Evolutionary conservation across 768 basidiomycete genomes (phyloP), one percentile per base, ranked within the genome.

Genomic region (Collybiopsis luxurians): DNA sequence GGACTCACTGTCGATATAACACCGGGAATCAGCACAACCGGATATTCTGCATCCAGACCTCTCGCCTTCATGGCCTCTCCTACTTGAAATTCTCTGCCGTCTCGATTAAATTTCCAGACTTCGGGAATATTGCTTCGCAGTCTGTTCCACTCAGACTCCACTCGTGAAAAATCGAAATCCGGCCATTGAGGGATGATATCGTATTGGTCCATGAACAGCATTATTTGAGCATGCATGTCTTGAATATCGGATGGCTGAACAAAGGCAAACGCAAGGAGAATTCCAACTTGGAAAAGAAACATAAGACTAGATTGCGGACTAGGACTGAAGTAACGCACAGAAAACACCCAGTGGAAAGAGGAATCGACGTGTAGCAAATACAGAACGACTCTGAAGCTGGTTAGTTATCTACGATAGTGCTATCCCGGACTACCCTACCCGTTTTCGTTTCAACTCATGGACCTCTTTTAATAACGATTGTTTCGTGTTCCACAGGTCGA

Each of bases 11-110:
- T 95, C 1, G 92, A 94, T 36, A 95, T 85, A 50, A 96, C 87
- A 1, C 94, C 94, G 4, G 95, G 94, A 24, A 95, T 81, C n/a
- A 97, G 74, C 2, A 96, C 79, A 12, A 95, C 82, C 0, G 95
- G 94, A 67, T 90, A 78, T 54, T 86, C 71, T 5, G 91, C 92
- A 52, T 73, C 75, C 51, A 91, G 71, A 1, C 87, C 88, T 42
- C 83, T 78, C 4, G 72, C 79, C 55, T 82, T 83, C 66, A 90
- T 83, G 31, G 71, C 71, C 53, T 90, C 87, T 34, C 90, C 91
- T 2, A 86, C 87, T 64, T 83, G 79, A 61, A 92, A 92, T 64
- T 92, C 91, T 47, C 91, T 79, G 4, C 89, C 90, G 57, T 92
- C 89, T 15, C 81, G 85, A 60, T 83, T 87, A 63, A 91, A 79